Conservation (phyloP, 306 rosid genomes). For the Rosa rugosa region DNA sequence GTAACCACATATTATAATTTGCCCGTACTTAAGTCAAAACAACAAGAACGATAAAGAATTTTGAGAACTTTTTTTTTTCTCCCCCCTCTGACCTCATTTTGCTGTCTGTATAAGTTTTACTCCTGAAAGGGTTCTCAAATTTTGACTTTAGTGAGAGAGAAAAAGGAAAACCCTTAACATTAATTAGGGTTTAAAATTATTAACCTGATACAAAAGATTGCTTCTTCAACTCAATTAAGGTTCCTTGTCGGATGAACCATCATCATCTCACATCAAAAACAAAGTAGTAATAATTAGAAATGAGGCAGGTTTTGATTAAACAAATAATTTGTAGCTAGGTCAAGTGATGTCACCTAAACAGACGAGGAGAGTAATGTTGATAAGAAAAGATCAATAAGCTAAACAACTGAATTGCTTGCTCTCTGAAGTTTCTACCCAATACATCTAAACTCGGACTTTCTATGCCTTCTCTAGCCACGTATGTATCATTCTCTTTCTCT, state of each 20-base stretch:
- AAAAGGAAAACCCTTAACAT: background rate
- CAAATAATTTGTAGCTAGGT: slow-evolving; percentile 20
- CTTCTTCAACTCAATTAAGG: slow-evolving; percentile 46
- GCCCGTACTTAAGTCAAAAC: slow-evolving; percentile 27
- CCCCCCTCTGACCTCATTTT: slow-evolving; percentile 36
- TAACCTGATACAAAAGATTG: slow-evolving; percentile 28
- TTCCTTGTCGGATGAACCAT: slow-evolving; percentile 61
- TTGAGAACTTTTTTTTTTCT: background rate
- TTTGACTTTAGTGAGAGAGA: slow-evolving; percentile 1
- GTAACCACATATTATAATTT: background rate
- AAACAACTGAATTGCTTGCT: slow-evolving; percentile 76
- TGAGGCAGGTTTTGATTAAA: slow-evolving; percentile 20
- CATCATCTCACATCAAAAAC: slow-evolving; percentile 22
- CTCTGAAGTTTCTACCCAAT: slow-evolving; percentile 70
- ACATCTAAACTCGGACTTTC: slow-evolving; percentile 75
- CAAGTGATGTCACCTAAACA: slow-evolving; percentile 47
- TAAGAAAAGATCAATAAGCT: slow-evolving; percentile 35
- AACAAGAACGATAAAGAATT: slow-evolving; percentile 1
- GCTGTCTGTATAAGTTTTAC: slow-evolving; percentile 36
- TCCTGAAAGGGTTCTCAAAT: slow-evolving; percentile 13
- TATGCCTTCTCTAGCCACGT: slow-evolving; percentile 19
- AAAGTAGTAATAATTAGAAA: slow-evolving; percentile 12
- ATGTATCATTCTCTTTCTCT: background rate
- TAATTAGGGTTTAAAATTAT: background rate
- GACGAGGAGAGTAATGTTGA: slow-evolving; percentile 9